Base-by-base conservation (phyloP, 192 early-diverging fungal genomes). In the Backusella mclennaniae region DNA sequence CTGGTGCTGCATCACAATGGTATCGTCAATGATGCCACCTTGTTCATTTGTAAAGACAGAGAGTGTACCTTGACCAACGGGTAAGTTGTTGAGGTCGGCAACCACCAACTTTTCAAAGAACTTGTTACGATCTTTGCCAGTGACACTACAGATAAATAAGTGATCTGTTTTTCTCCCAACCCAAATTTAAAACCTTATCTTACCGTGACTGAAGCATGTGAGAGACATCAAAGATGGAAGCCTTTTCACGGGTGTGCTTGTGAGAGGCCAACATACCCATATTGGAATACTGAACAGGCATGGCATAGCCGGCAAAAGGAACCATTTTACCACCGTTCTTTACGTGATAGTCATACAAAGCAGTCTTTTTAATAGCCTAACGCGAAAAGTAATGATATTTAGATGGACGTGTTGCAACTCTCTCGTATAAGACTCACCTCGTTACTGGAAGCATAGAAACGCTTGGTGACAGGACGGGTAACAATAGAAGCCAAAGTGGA, bases 21-120 rank as follows among this genome's bases (percentile, higher is more conserved):
- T 97, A 81, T 99, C 98, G 79, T 99, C 98, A 78, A 98, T 96
- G 72, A 99, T 99, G 49, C 98, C 98, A 44, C 98, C 98, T 36
- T 93, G 85, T 77, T 95, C 94, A 87, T 98, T 99, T 53, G 96
- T 98, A 79, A 98, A 96, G 69, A 99, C 86, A 19, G 97, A 96
- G 12, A 99, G 86, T 9, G 95, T 96, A 9, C 93, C 92, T 31
- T 84, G 81, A 71, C 93, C 95, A 1, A 92, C 88, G 19, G 92
- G 93, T 35, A 99, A 85, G 52, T 87, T 92, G 74, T 92, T 77
- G n/a, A 96, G 79, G 76, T 99, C 98, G 41, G 89, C 98, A 4
- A 98, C 96, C 0, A 95, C 89, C 6, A 99, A 84, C n/a, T 87
- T 87, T 82, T 98, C 96, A 70, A 97, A 88, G 85, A 99, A 98